phyloP scores from a whole-genome alignment of 345 rosid genomes.

The Pseudoturritis turrita region DNA sequence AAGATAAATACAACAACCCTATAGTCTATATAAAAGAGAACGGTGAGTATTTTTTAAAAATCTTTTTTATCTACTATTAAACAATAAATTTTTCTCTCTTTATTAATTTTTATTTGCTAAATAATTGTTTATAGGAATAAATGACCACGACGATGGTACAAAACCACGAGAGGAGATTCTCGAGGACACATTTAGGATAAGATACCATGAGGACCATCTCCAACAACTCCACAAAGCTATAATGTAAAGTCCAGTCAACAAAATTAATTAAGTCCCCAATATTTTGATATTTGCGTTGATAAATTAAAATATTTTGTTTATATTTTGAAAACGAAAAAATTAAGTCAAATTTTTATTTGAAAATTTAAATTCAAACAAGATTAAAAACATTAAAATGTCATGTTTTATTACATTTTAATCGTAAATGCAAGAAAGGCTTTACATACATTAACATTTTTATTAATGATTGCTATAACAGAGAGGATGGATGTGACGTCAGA shows the following conservation, averaged over 20 bases:
- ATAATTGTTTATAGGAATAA: neutral
- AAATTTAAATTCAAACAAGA: too few species aligned
- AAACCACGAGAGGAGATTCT: constrained; percentile 21
- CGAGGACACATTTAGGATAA: constrained; percentile 20
- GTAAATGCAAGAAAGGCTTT: too few species aligned
- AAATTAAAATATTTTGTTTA: too few species aligned
- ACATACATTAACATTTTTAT: too few species aligned
- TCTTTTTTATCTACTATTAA: neutral
- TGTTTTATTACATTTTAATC: neutral
- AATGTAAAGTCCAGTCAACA: constrained; percentile 1
- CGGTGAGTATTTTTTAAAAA: constrained; percentile 19
- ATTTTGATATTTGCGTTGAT: too few species aligned
- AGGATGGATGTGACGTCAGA: constrained; percentile 35
- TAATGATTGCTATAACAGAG: constrained; percentile 10
- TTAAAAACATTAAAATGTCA: too few species aligned
- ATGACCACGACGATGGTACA: constrained; percentile 18
- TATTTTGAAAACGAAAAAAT: too few species aligned
- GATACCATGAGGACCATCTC: constrained; percentile 22
- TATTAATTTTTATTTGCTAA: neutral
- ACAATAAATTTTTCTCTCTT: neutral
- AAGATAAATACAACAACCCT: constrained; percentile 42
- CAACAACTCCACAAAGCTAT: constrained; percentile 31
- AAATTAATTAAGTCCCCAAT: too few species aligned
- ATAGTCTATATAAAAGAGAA: constrained; percentile 45
- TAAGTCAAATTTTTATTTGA: too few species aligned